A percentile compares a stretch with the other conserved stretches of the same genome.
These are phyloP conservation scores for Sarocladium kiliense DNA, from an alignment of 2,329 filamentous ascomycete genomes.

Conservation along the genomic window DNA sequence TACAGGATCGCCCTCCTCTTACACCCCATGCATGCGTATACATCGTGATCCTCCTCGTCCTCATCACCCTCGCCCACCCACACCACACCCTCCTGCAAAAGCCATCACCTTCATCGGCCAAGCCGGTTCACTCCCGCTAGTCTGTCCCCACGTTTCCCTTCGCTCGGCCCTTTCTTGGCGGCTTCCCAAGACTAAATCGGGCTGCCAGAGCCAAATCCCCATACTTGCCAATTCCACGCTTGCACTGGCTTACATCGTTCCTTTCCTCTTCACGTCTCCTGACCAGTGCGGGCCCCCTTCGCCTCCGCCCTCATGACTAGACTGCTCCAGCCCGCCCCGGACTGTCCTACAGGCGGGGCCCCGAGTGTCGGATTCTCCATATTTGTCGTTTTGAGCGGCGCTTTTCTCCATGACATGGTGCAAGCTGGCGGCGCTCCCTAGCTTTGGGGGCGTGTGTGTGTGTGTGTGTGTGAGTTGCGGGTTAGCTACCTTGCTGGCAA, in stretches of 20 bases:
- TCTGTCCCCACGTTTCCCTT: background rate
- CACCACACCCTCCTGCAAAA: too few relatives aligned
- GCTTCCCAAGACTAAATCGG: background rate
- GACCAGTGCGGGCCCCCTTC: background rate
- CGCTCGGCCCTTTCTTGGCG: background rate
- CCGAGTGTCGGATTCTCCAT: background rate
- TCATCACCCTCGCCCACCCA: too few relatives aligned
- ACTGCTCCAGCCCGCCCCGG: slow-evolving; percentile 8
- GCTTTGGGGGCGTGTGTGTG: too few relatives aligned
- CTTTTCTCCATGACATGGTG: background rate
- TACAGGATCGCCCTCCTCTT: too few relatives aligned
- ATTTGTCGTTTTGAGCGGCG: background rate
- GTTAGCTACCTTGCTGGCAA: too few relatives aligned
- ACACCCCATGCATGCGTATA: too few relatives aligned
- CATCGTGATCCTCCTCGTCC: too few relatives aligned
- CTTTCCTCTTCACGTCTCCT: background rate
- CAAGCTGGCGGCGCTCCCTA: background rate
- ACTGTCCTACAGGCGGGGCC: background rate
- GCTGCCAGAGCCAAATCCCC: background rate
- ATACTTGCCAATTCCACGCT: too few relatives aligned
- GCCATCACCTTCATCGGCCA: background rate
- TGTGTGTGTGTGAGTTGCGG: too few relatives aligned
- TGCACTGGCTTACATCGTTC: background rate
- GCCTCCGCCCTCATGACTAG: background rate
- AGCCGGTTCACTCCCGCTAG: slow-evolving; percentile 7